A percentile compares a stretch with the other conserved stretches of the same genome.
Conservation (phyloP, 352 stramenopile species). For the Lagenidium giganteum region DNA sequence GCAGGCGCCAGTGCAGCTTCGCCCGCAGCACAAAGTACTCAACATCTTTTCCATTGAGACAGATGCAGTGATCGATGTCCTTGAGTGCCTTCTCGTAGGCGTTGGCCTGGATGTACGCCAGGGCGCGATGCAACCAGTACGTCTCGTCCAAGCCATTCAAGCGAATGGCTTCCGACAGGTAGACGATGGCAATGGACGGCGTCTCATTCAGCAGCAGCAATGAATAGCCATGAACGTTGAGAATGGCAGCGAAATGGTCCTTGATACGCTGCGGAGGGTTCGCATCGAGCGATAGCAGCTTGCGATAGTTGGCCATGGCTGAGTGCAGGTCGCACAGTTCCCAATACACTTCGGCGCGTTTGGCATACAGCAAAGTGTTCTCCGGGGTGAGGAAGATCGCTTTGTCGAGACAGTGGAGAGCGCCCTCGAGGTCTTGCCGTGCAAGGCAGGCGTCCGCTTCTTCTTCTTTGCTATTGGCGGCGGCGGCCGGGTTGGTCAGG, state of each 20-base stretch:
- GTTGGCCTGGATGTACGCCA: constrained; percentile 57
- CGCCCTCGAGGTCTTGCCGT: constrained; percentile 30
- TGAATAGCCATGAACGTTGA: constrained; percentile 69
- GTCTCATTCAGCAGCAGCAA: constrained; percentile 52
- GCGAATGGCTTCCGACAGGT: constrained; percentile 71
- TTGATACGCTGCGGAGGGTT: constrained; percentile 64
- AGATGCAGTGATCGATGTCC: constrained; percentile 79
- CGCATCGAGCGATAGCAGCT: constrained; percentile 53
- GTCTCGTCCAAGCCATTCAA: constrained; percentile 64
- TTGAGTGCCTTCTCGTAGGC: constrained; percentile 70
- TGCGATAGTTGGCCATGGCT: constrained; percentile 73
- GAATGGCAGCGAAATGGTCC: constrained; percentile 64
- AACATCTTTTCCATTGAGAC: constrained; percentile 64
- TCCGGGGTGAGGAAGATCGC: constrained; percentile 69
- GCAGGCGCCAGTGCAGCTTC: constrained; percentile 75
- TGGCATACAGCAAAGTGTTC: constrained; percentile 44
- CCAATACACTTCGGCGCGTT: constrained; percentile 65
- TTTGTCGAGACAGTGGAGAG: constrained; percentile 61
- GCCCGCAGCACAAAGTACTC: constrained; percentile 81
- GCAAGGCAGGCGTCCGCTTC: constrained; percentile 35
- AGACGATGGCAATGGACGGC: constrained; percentile 50
- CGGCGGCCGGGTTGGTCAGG: constrained; percentile 43
- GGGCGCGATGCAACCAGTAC: constrained; percentile 71
- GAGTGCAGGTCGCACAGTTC: constrained; percentile 76
- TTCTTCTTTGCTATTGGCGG: constrained; percentile 35